Evolutionary conservation across 2,329 filamentous ascomycete species (phyloP).

Genomic region (Ophiobolus disseminans): DNA sequence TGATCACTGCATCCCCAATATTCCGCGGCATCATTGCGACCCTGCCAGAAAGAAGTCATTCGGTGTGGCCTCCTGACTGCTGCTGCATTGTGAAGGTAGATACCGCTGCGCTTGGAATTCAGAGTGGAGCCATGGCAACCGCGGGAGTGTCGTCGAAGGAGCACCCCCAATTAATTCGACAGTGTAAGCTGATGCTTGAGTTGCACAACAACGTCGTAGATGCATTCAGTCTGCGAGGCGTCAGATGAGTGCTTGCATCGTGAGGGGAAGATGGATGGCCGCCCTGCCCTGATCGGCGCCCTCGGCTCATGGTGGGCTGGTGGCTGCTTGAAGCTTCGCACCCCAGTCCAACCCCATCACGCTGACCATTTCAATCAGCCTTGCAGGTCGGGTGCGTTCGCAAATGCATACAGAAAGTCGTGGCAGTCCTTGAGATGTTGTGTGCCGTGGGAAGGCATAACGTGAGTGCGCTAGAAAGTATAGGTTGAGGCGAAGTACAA

Average conservation of each 20-base stretch:
- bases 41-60: background rate
- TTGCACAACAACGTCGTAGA: conserved; percentile 22
- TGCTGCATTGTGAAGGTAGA: background rate
- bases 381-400: background rate
- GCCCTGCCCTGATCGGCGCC: conserved; percentile 11
- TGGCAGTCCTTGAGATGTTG: conserved; percentile 14
- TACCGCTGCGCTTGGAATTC: conserved; percentile 1
- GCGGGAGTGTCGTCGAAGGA: too few relatives aligned
- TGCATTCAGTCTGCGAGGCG: conserved; percentile 21
- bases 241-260: conserved; percentile 23
- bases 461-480: conserved; percentile 18
- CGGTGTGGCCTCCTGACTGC: background rate
- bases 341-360: conserved; percentile 4
- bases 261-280: background rate
- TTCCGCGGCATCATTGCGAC: background rate
- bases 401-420: conserved; percentile 5
- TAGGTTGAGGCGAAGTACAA: conserved; percentile 4
- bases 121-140: too few relatives aligned
- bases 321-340: conserved; percentile 16
- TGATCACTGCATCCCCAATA: conserved; percentile 24
- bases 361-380: background rate
- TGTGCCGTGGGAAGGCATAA: conserved; percentile 16
- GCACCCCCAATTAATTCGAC: too few relatives aligned
- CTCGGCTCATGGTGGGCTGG: conserved; percentile 13
- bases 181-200: conserved; percentile 9